Percentiles rank a stretch among this genome's conserved stretches.
Evolutionary conservation across 371 early-diverging fungal genomes (phyloP).

Genomic region (Rhizopus arrhizus): DNA sequence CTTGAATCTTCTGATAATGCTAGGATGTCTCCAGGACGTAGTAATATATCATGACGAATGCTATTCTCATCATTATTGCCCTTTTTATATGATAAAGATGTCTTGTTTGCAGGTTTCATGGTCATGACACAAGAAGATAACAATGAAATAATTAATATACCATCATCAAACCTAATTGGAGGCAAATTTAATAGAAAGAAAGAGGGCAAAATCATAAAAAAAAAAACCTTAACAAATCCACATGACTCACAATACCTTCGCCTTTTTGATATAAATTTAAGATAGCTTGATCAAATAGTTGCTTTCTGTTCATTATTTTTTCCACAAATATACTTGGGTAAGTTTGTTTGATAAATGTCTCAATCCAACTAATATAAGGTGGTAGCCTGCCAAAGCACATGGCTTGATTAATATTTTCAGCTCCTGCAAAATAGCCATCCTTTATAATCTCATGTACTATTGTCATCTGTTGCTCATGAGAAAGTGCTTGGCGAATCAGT

Average conservation of each 20-base stretch:
- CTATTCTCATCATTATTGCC: constrained; percentile 3
- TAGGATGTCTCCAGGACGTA: constrained; percentile 47
- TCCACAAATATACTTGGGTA: constrained; percentile 27
- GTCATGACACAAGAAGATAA: constrained; percentile 52
- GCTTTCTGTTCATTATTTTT: constrained; percentile 27
- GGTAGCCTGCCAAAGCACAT: constrained; percentile 51
- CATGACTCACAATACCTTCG: constrained; percentile 48
- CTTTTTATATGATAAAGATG: background rate
- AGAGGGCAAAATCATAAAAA: background rate
- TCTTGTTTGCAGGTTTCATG: constrained; percentile 30
- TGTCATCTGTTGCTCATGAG: constrained; percentile 41
- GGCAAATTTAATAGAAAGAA: background rate
- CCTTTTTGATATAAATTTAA: constrained; percentile 48
- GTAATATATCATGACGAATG: constrained; percentile 18
- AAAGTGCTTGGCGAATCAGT: constrained; percentile 29
- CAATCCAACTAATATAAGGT: constrained; percentile 22
- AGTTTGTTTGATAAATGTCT: constrained; percentile 11
- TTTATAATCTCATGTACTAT: constrained; percentile 34
- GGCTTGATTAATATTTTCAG: constrained; percentile 34
- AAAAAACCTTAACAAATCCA: constrained; percentile 44
- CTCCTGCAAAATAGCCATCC: constrained; percentile 23
- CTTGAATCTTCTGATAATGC: constrained; percentile 40
- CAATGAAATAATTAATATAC: constrained; percentile 45
- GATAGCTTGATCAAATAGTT: constrained; percentile 53
- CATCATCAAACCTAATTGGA: constrained; percentile 46